Conservation (phyloP, 345 rosid genomes). For the Salix dunnii region DNA sequence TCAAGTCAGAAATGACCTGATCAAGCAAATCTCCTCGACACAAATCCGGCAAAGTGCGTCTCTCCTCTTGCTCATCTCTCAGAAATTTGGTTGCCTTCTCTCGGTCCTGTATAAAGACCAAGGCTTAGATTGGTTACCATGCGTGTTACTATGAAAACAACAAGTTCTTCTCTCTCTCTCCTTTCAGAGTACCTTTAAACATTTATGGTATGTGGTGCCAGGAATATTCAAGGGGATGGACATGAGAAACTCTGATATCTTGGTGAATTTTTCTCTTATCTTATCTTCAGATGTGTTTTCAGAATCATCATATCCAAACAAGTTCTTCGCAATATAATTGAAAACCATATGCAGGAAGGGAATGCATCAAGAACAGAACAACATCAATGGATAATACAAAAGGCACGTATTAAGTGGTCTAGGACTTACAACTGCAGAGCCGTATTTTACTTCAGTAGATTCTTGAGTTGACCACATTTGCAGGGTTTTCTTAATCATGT, state of each 20-base stretch:
- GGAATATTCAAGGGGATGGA: slow-evolving; percentile 35
- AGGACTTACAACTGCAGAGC: background rate
- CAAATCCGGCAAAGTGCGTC: background rate
- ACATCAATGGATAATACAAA: too few species aligned
- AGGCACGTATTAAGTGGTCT: background rate
- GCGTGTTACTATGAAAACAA: background rate
- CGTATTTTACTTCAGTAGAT: slow-evolving; percentile 1
- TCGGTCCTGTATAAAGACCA: slow-evolving; percentile 1
- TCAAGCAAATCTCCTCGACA: slow-evolving; percentile 19
- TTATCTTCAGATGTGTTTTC: slow-evolving; percentile 7
- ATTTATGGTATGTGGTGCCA: slow-evolving; percentile 29
- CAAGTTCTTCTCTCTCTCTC: background rate
- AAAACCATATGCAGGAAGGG: slow-evolving; percentile 29
- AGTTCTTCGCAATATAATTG: slow-evolving; percentile 14
- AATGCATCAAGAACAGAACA: background rate
- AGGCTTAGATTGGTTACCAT: too few species aligned
- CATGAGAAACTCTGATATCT: slow-evolving; percentile 23
- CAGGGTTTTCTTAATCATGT: slow-evolving; percentile 11
- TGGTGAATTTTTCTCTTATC: background rate
- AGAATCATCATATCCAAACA: slow-evolving; percentile 26
- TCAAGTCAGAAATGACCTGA: slow-evolving; percentile 19
- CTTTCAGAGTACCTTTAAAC: slow-evolving; percentile 17
- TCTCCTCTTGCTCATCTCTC: background rate
- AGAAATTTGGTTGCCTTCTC: slow-evolving; percentile 3
- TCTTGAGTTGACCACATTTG: slow-evolving; percentile 9